Conservation (phyloP, 2,329 filamentous ascomycete genomes). For the Calonectria montana region DNA sequence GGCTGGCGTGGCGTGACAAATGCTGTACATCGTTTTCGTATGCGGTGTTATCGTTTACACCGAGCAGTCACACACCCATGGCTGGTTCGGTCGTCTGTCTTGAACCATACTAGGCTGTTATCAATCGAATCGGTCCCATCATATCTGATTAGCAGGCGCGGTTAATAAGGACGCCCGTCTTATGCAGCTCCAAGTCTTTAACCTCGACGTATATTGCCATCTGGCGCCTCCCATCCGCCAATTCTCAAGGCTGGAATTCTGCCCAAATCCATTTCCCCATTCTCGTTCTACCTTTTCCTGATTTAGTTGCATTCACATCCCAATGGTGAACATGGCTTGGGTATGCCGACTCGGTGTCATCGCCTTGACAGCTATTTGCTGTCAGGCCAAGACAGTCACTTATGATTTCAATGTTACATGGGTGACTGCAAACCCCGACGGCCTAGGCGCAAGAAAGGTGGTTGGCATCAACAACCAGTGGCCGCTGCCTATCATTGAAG, state of each 20-base stretch:
- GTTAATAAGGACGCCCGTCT: not conserved
- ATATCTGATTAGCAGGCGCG: not conserved
- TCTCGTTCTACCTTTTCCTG: not conserved
- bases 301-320: not conserved
- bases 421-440: conserved; percentile 72
- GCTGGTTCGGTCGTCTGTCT: not conserved
- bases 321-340: conserved; percentile 1
- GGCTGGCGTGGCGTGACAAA: not conserved
- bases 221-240: not conserved
- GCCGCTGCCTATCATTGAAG: conserved; percentile 70
- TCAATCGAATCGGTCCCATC: not conserved
- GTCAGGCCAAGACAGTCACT: conserved; percentile 54
- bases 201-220: not conserved
- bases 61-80: not conserved
- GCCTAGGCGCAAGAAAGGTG: conserved; percentile 62
- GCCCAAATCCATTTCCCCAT: not conserved
- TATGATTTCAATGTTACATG: conserved; percentile 72
- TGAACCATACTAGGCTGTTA: not conserved
- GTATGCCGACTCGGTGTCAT: not conserved
- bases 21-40: not conserved
- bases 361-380: conserved; percentile 3
- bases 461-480: conserved; percentile 75
- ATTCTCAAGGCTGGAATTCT: not conserved
- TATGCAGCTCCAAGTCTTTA: not conserved
- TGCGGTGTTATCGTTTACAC: not conserved